phyloP scores from a whole-genome alignment of 1,284 basidiomycete genomes.

The Meripilus lineatus region DNA sequence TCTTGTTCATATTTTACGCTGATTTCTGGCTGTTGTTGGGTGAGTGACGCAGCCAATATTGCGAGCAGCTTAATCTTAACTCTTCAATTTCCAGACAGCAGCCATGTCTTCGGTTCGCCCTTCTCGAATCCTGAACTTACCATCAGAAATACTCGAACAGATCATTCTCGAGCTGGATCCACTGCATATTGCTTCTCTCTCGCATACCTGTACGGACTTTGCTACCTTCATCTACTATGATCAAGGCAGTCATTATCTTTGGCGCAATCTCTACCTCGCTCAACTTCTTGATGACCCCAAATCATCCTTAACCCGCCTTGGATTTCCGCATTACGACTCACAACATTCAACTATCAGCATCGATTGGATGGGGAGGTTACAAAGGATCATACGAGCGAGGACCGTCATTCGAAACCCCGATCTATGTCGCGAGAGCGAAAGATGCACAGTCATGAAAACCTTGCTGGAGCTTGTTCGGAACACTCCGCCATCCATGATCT shows the following conservation, averaged over 20 bases:
- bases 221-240: constrained; percentile 39
- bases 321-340: constrained; percentile 22
- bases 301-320: constrained; percentile 31
- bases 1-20: too few relatives aligned
- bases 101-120: too few relatives aligned
- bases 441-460: background rate
- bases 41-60: too few relatives aligned
- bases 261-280: constrained; percentile 56
- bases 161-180: constrained; percentile 52
- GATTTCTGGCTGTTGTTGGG: too few relatives aligned
- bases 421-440: background rate
- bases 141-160: constrained; percentile 51
- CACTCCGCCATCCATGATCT: constrained; percentile 38
- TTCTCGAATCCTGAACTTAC: too few relatives aligned
- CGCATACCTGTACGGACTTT: constrained; percentile 45
- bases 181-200: constrained; percentile 43
- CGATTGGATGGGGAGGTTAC: constrained; percentile 51
- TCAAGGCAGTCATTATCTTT: constrained; percentile 42
- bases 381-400: constrained; percentile 36
- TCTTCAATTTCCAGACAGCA: too few relatives aligned
- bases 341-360: too few relatives aligned
- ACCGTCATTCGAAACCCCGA: background rate
- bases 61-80: too few relatives aligned
- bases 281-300: constrained; percentile 58
- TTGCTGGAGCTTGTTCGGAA: background rate